These are phyloP conservation scores for Misopates orontium DNA, from an alignment of 257 asterid species.

Conservation along the genomic window DNA sequence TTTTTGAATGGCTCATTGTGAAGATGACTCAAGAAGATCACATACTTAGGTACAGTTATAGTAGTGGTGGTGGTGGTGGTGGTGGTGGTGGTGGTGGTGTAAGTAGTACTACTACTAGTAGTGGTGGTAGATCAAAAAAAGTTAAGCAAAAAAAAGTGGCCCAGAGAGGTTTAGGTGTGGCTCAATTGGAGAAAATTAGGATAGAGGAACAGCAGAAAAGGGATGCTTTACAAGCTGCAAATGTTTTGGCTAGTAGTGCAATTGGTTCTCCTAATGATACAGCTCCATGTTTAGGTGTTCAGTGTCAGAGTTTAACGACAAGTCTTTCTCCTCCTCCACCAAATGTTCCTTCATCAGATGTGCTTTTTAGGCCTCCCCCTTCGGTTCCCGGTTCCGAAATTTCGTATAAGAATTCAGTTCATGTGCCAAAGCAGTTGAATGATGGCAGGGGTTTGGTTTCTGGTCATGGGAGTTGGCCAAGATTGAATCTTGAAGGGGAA, in stretches of 20 bases:
- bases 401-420: slow-evolving; percentile 33
- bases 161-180: slow-evolving; percentile 93
- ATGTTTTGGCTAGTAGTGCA: slow-evolving; percentile 35
- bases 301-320: slow-evolving; percentile 44
- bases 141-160: slow-evolving; percentile 78
- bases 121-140: slow-evolving; percentile 43
- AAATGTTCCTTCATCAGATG: slow-evolving; percentile 36
- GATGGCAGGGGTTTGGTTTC: slow-evolving; percentile 31
- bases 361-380: slow-evolving; percentile 37
- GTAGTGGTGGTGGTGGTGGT: slow-evolving; percentile 33
- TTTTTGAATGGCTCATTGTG: slow-evolving; percentile 48
- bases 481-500: slow-evolving; percentile 36
- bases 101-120: neutral
- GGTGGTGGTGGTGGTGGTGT: slow-evolving; percentile 24
- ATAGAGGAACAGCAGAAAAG: slow-evolving; percentile 67
- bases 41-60: slow-evolving; percentile 35
- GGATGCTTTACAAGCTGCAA: slow-evolving; percentile 45
- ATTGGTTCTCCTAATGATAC: slow-evolving; percentile 40
- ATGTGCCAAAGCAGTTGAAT: slow-evolving; percentile 38
- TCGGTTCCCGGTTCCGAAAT: slow-evolving; percentile 41
- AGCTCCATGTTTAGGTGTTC: slow-evolving; percentile 31
- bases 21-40: slow-evolving; percentile 69
- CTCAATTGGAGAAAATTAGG: slow-evolving; percentile 86
- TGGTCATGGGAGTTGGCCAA: slow-evolving; percentile 44
- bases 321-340: slow-evolving; percentile 35